Conservation (phyloP, 2,329 filamentous ascomycete species). For the Sporothrix schenckii region DNA sequence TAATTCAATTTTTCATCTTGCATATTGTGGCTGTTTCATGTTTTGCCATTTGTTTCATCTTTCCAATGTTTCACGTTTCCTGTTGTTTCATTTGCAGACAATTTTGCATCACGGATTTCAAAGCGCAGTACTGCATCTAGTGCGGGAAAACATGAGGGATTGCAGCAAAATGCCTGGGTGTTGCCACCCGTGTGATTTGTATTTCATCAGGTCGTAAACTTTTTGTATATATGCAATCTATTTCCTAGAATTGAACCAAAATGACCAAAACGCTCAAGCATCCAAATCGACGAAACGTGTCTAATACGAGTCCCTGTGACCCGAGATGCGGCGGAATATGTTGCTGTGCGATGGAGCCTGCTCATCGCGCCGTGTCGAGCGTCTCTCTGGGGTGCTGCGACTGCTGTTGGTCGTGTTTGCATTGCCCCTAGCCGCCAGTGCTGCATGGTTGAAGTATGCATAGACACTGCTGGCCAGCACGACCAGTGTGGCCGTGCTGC, state of each 20-base stretch:
- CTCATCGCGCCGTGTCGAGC: slow-evolving; percentile 6
- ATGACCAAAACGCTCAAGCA: not conserved
- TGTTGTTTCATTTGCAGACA: not conserved
- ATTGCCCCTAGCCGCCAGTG: not conserved
- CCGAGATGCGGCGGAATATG: slow-evolving; percentile 24
- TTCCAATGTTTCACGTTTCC: not conserved
- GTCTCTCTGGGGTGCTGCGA: not conserved
- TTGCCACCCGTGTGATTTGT: not conserved
- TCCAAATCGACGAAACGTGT: not conserved
- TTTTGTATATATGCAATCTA: not conserved
- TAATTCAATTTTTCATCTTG: slow-evolving; percentile 1
- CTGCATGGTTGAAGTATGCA: slow-evolving; percentile 9
- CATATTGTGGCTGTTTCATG: slow-evolving; percentile 4
- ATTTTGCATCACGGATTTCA: not conserved
- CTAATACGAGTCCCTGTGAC: slow-evolving; percentile 12
- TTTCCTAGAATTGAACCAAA: not conserved
- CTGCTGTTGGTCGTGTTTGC: not conserved
- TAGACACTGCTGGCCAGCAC: slow-evolving; percentile 28
- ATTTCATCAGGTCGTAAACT: not conserved
- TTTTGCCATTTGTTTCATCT: not conserved
- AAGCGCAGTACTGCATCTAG: not conserved
- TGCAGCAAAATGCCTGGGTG: not conserved
- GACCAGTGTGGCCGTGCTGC: slow-evolving; percentile 21
- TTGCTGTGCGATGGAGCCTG: not conserved
- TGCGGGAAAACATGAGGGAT: not conserved